Conservation (phyloP, 2,329 filamentous ascomycete species). For the Didymella keratinophila region DNA sequence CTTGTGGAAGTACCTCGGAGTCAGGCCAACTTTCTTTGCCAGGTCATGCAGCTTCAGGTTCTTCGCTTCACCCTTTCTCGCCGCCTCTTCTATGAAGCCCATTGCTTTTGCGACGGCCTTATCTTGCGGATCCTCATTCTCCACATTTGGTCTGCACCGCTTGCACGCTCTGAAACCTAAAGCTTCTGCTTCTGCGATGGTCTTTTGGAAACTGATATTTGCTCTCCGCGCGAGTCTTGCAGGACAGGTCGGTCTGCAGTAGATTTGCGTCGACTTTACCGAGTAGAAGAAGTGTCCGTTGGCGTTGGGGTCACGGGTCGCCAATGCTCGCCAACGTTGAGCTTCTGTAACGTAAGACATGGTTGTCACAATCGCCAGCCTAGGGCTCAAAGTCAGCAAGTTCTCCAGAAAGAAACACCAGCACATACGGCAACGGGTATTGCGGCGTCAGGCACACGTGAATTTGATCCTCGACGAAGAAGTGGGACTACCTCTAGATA, state of each 20-base stretch:
- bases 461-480: not conserved
- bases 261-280: constrained; percentile 65
- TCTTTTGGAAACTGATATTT: constrained; percentile 64
- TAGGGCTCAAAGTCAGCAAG: not conserved
- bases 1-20: constrained; percentile 66
- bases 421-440: not conserved
- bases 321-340: constrained; percentile 53
- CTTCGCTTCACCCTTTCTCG: constrained; percentile 30
- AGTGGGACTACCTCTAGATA: constrained; percentile 4
- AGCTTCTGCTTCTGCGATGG: constrained; percentile 55
- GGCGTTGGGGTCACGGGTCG: constrained; percentile 54
- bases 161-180: constrained; percentile 66
- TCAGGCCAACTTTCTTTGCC: constrained; percentile 61
- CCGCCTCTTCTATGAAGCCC: constrained; percentile 37
- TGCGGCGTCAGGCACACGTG: not conserved
- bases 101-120: constrained; percentile 54
- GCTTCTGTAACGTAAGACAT: constrained; percentile 46
- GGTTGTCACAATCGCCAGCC: not conserved
- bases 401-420: not conserved
- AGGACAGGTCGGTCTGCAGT: constrained; percentile 68
- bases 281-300: constrained; percentile 62
- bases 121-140: constrained; percentile 54
- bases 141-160: constrained; percentile 60
- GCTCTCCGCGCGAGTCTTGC: constrained; percentile 66
- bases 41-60: constrained; percentile 55